These are phyloP conservation scores for Candida succiphila DNA, from an alignment of 805 yeast genomes.

Conservation along the genomic window DNA sequence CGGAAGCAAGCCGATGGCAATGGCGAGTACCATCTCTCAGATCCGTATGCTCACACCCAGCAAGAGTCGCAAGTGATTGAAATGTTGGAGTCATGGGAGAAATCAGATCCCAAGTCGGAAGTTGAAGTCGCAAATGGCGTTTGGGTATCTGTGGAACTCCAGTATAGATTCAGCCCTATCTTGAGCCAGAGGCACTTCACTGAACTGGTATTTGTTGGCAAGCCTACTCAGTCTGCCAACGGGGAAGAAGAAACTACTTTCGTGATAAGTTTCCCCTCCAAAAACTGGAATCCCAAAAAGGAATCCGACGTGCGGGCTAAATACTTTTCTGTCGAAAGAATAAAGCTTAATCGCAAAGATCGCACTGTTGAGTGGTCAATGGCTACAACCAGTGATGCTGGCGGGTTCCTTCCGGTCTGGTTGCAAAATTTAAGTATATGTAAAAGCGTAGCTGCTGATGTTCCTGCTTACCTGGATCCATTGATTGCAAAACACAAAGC, in stretches of 20 bases:
- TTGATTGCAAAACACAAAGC: background rate
- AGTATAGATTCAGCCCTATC: slow-evolving; percentile 27
- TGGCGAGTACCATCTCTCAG: slow-evolving; percentile 12
- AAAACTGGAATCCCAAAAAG: slow-evolving; percentile 3
- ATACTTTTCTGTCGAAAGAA: too few species aligned
- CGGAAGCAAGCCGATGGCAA: background rate
- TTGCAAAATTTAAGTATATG: slow-evolving; percentile 28
- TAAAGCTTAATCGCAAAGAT: slow-evolving; percentile 26
- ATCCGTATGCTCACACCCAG: slow-evolving; percentile 19
- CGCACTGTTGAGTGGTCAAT: slow-evolving; percentile 23
- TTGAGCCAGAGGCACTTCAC: slow-evolving; percentile 26
- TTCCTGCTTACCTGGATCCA: slow-evolving; percentile 23
- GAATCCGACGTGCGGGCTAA: slow-evolving; percentile 14
- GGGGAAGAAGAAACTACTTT: slow-evolving; percentile 16
- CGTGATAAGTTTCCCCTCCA: slow-evolving; percentile 24
- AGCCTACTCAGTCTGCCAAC: slow-evolving; percentile 3
- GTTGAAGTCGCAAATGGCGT: slow-evolving; percentile 6
- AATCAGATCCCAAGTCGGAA: slow-evolving; percentile 9
- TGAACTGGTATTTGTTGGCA: slow-evolving; percentile 22
- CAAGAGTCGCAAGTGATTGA: slow-evolving; percentile 26
- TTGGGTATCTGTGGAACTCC: slow-evolving; percentile 13
- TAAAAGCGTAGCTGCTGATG: slow-evolving; percentile 27
- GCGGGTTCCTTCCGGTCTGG: slow-evolving; percentile 30
- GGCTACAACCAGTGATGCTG: slow-evolving; percentile 29
- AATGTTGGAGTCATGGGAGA: slow-evolving; percentile 17